Evolutionary conservation across 805 yeast genomes (phyloP), one percentile per base, ranked within the genome.

Genomic region (Candida saitoana): DNA sequence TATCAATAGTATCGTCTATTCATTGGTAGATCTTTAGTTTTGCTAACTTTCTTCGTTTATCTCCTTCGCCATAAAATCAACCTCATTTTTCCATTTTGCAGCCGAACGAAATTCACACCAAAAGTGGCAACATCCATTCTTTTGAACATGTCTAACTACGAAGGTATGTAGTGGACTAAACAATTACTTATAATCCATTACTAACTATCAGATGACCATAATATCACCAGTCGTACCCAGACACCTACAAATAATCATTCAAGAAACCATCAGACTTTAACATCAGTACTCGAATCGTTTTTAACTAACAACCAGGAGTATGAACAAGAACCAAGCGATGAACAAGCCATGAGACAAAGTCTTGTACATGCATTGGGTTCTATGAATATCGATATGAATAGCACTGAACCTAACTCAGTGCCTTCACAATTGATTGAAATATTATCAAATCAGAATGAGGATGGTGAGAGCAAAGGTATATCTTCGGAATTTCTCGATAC

Each of bases 401-500:
- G 66, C 64, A 14, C 5, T 12, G 16, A 29, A 5, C 12, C 5
- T 9, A 29, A 29, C 16, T 14, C 32, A 14, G 16, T 29, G 5
- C 32, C 32, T 8, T 57, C 65, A 1, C 56, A 58, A 34, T 54
- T 65, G 17, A 45, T 67, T 14, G 44, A 41, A 3, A 38, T 42
- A 31, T 41, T 39, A 34, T 41, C 24, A 37, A n/a, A 36, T 5
- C 38, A 36, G 35, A 24, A 27, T 5, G 38, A 35, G 3, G 35
- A 19, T 12, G 36, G 33, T n/a, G 22, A 14, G 9, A 43, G 41
- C 17, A 62, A 62, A 41, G 91, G 93, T 0, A 85, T 87, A 3
- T 66, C 80, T 8, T 85, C 84, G 47, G 74, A 73, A 34, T 87
- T 78, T 52, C 63, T 91, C 4, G 97, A 89, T 55, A 68, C 84